A percentile compares a stretch with the other conserved stretches of the same genome.
These are phyloP conservation scores for Lachancea quebecensis DNA, from an alignment of 805 yeast species.

Conservation along the genomic window DNA sequence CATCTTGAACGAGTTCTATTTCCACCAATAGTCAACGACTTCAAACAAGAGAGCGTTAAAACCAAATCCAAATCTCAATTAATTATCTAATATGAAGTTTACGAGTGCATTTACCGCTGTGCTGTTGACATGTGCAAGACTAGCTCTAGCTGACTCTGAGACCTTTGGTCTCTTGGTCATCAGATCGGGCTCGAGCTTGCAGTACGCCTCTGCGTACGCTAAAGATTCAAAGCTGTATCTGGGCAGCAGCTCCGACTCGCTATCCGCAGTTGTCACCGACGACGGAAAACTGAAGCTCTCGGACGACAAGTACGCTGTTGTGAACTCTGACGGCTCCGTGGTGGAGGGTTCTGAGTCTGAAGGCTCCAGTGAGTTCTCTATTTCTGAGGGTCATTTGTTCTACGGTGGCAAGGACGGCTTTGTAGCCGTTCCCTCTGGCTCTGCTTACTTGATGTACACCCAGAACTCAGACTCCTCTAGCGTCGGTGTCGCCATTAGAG, in stretches of 20 bases:
- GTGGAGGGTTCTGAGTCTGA: conserved; percentile 20
- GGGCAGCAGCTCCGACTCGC: conserved; percentile 10
- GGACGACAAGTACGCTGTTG: conserved; percentile 29
- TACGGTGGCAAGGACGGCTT: conserved; percentile 33
- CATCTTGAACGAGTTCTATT: background rate
- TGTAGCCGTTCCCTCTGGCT: conserved; percentile 34
- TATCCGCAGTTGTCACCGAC: conserved; percentile 27
- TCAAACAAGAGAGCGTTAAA: background rate
- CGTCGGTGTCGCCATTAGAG: conserved; percentile 16
- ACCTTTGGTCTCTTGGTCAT: conserved; percentile 31
- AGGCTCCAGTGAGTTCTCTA: conserved; percentile 34
- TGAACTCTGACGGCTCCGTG: conserved; percentile 19
- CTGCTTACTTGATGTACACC: conserved; percentile 20
- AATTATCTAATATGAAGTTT: conserved; percentile 19
- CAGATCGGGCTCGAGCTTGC: conserved; percentile 33
- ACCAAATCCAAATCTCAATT: background rate
- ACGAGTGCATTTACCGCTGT: conserved; percentile 20
- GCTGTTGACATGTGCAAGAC: conserved; percentile 23
- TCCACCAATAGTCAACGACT: background rate
- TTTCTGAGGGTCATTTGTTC: conserved; percentile 34
- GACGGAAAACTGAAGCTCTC: conserved; percentile 28
- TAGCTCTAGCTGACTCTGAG: conserved; percentile 32
- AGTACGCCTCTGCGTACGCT: conserved; percentile 24
- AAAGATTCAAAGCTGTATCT: conserved; percentile 17
- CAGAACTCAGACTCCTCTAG: conserved; percentile 22